A percentile compares a stretch with the other conserved stretches of the same genome.
These are phyloP conservation scores for Kwoniella dendrophila DNA, from an alignment of 768 basidiomycete species.

Conservation along the genomic window DNA sequence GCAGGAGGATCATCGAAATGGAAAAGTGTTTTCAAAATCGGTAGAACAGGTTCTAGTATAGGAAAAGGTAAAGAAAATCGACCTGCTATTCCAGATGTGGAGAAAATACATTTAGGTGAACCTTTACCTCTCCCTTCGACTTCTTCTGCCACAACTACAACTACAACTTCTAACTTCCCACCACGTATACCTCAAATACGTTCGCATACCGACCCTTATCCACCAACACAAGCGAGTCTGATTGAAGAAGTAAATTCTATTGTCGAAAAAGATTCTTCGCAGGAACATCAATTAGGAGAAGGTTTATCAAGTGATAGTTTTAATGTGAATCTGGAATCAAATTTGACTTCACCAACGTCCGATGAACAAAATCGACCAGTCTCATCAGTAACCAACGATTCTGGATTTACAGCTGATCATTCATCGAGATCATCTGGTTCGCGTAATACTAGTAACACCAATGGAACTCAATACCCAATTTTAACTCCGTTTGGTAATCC, in stretches of 20 bases:
- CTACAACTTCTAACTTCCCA: slow-evolving; percentile 2
- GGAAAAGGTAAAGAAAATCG: slow-evolving; percentile 23
- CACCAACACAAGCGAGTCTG: slow-evolving; percentile 6
- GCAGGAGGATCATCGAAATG: slow-evolving; percentile 27
- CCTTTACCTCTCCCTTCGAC: slow-evolving; percentile 9
- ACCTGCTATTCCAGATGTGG: slow-evolving; percentile 8
- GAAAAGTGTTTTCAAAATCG: slow-evolving; percentile 39
- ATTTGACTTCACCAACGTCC: slow-evolving; percentile 12
- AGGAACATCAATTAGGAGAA: slow-evolving; percentile 1
- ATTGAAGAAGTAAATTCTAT: slow-evolving; percentile 13
- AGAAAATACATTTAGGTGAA: slow-evolving; percentile 11
- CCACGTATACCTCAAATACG: slow-evolving; percentile 11
- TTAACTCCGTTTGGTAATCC: slow-evolving; percentile 17
- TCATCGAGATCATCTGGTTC: slow-evolving; percentile 44
- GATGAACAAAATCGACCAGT: slow-evolving; percentile 23
- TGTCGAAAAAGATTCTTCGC: not conserved
- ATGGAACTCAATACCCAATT: not conserved
- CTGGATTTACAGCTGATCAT: slow-evolving; percentile 25
- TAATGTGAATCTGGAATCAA: slow-evolving; percentile 20
- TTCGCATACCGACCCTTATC: slow-evolving; percentile 27
- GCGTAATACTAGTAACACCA: not conserved
- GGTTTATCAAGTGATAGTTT: slow-evolving; percentile 9
- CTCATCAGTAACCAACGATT: slow-evolving; percentile 24
- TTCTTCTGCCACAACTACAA: no score
- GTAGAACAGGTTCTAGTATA: slow-evolving; percentile 21